Percentiles rank a stretch among this genome's conserved stretches.
These are phyloP conservation scores for Trametes maxima DNA, from an alignment of 768 basidiomycete species.

Conservation along the genomic window DNA sequence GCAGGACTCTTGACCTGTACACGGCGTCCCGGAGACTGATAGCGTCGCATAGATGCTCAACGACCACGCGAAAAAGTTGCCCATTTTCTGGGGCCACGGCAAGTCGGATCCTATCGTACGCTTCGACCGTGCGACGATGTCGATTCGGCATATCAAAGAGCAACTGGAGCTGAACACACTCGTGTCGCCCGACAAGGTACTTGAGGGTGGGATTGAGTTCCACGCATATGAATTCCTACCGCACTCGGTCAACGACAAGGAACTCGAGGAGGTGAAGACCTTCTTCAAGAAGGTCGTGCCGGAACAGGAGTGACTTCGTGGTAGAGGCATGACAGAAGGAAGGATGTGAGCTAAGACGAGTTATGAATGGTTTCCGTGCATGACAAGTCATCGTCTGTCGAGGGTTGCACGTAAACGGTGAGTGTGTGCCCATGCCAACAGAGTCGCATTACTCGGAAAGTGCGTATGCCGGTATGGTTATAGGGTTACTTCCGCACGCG, in stretches of 20 bases:
- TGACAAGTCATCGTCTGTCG: not conserved
- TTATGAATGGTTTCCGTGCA: too few relatives aligned
- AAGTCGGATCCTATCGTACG: conserved; percentile 73
- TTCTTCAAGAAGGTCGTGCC: conserved; percentile 71
- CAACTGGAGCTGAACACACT: conserved; percentile 52
- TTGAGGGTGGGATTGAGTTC: conserved; percentile 60
- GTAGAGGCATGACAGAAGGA: not conserved
- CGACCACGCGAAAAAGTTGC: conserved; percentile 56
- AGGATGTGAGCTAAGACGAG: conserved; percentile 10
- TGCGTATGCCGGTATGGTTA: too few relatives aligned
- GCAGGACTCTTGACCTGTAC: conserved; percentile 19
- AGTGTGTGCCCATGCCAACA: not conserved
- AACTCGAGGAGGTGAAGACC: conserved; percentile 66
- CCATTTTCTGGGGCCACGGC: conserved; percentile 90
- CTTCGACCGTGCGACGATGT: conserved; percentile 52
- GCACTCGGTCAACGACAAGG: conserved; percentile 65
- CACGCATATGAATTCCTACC: conserved; percentile 66
- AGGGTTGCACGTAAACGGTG: not conserved
- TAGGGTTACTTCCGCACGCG: conserved; percentile 18
- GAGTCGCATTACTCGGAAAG: not conserved
- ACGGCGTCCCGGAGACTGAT: not conserved
- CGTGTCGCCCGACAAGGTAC: conserved; percentile 36
- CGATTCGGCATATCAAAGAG: conserved; percentile 57
- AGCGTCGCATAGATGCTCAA: conserved; percentile 55
- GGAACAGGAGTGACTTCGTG: conserved; percentile 12